Evolutionary conservation across 2,329 filamentous ascomycete species (phyloP).

Genomic region (Alternaria metachromatica): DNA sequence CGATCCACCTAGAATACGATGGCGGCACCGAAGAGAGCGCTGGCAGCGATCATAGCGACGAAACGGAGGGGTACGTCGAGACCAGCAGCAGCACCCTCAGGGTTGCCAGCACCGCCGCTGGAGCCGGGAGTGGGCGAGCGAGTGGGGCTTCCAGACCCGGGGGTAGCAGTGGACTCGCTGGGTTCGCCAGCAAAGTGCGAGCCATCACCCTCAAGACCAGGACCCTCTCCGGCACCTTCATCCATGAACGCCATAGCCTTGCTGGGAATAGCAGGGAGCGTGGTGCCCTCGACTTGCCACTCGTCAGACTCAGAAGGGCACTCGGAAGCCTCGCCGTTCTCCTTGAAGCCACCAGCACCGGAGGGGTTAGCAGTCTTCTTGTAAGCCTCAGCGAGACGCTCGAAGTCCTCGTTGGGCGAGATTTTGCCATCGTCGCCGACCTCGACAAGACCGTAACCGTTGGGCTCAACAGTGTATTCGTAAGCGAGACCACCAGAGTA

Average conservation of each 20-base stretch:
- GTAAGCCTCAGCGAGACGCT: conserved; percentile 60
- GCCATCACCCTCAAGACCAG: conserved; percentile 61
- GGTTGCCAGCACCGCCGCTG: conserved; percentile 7
- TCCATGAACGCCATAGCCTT: conserved; percentile 63
- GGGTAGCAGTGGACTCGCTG: conserved; percentile 35
- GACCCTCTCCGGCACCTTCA: conserved; percentile 63
- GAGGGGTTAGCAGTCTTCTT: conserved; percentile 57
- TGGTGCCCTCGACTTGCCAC: conserved; percentile 61
- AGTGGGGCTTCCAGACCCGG: conserved; percentile 38
- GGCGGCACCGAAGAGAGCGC: conserved; percentile 40
- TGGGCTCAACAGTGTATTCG: conserved; percentile 75
- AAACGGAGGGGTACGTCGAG: conserved; percentile 39
- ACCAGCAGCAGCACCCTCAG: conserved; percentile 26
- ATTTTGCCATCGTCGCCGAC: conserved; percentile 62
- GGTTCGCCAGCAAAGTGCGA: conserved; percentile 42
- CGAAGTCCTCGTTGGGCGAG: conserved; percentile 68
- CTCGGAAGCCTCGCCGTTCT: conserved; percentile 57
- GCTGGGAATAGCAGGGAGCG: conserved; percentile 64
- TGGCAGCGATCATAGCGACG: conserved; percentile 38
- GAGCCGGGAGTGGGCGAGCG: conserved; percentile 25
- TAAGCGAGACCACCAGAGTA: conserved; percentile 97
- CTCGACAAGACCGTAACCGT: conserved; percentile 80
- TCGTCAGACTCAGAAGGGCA: conserved; percentile 62
- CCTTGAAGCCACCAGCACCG: conserved; percentile 66
- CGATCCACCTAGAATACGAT: conserved; percentile 35